These are phyloP conservation scores for Phalaenopsis aphrodite DNA, from an alignment of 106 monocot genomes.

Conservation along the genomic window DNA sequence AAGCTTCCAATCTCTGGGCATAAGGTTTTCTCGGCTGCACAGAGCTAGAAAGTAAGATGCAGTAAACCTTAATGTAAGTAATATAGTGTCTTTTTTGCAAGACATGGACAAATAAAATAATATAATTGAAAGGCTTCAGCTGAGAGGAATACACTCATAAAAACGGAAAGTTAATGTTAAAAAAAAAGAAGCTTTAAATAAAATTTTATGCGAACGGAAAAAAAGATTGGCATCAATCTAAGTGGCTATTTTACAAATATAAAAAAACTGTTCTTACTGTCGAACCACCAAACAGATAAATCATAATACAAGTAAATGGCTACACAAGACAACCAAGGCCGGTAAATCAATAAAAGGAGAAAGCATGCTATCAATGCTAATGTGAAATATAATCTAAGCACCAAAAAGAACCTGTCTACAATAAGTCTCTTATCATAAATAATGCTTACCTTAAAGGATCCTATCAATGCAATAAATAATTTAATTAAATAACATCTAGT, in stretches of 20 bases:
- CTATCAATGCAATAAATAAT: neutral
- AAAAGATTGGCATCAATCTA: too few relatives aligned
- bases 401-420: neutral
- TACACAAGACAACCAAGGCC: neutral
- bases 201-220: too few relatives aligned
- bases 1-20: too few relatives aligned
- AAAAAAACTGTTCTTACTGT: neutral
- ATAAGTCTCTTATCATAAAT: neutral
- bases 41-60: too few relatives aligned
- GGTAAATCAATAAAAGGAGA: neutral
- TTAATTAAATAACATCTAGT: neutral
- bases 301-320: neutral
- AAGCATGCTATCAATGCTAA: neutral
- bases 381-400: neutral
- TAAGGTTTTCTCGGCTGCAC: too few relatives aligned
- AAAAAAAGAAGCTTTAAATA: too few relatives aligned
- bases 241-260: neutral
- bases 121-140: too few relatives aligned
- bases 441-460: neutral
- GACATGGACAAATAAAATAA: too few relatives aligned
- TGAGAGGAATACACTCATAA: too few relatives aligned
- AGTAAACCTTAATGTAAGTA: too few relatives aligned
- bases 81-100: too few relatives aligned
- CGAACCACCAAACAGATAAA: neutral
- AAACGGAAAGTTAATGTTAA: too few relatives aligned